phyloP scores from a whole-genome alignment of 1,284 basidiomycete genomes.

The Erythrobasidium hasegawianum region DNA sequence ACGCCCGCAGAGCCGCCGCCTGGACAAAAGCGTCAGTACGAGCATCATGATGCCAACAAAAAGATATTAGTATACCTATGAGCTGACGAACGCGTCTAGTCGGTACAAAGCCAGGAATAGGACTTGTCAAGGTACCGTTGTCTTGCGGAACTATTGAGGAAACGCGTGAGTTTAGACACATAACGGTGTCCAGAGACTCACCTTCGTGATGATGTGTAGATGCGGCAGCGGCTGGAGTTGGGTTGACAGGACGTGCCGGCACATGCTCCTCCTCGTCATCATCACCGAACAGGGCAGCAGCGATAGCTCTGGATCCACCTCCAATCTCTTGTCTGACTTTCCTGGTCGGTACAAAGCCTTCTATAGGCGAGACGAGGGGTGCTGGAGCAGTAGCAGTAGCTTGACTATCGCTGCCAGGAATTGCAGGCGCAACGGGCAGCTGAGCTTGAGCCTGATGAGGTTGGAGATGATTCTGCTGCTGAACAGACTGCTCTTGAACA shows the following conservation, averaged over 20 bases:
- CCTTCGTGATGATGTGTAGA: not conserved
- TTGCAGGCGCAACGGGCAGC: not conserved
- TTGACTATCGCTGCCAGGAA: not conserved
- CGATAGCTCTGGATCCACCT: conserved; percentile 21
- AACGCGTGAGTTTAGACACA: no score
- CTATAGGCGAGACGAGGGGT: not conserved
- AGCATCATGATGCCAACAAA: no score
- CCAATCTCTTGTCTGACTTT: conserved; percentile 25
- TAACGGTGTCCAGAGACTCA: not conserved
- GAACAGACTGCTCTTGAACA: not conserved
- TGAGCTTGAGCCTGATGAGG: not conserved
- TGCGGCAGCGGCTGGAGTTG: not conserved
- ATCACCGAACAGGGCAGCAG: conserved; percentile 17
- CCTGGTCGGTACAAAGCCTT: conserved; percentile 21
- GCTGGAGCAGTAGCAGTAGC: not conserved
- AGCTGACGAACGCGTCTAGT: conserved; percentile 18
- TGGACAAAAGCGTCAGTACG: no score
- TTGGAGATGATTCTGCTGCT: not conserved
- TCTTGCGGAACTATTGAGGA: no score
- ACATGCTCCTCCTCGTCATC: conserved; percentile 8
- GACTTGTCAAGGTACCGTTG: not conserved
- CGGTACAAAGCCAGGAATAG: conserved; percentile 14
- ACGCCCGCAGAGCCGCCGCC: no score
- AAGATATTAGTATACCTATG: not conserved
- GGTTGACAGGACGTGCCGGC: not conserved